Percentiles rank a stretch among this genome's conserved stretches.
Evolutionary conservation across 768 basidiomycete genomes (phyloP).

Genomic region (Lentinula aciculospora): DNA sequence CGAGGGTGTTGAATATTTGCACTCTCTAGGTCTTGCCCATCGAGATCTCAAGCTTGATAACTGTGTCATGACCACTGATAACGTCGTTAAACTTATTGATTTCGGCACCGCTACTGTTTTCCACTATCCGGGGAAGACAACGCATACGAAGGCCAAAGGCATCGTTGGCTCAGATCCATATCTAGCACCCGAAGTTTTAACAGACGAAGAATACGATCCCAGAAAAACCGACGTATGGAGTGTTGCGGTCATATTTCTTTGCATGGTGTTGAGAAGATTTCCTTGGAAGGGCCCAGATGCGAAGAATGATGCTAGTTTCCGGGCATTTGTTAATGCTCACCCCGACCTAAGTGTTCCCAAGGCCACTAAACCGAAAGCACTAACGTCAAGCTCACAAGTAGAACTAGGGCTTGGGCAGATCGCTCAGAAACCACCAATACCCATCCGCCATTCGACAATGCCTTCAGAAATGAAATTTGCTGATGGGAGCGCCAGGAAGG

Average conservation of each 20-base stretch:
- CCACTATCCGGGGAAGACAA: constrained; percentile 91
- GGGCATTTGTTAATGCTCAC: constrained; percentile 88
- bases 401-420: constrained; percentile 9
- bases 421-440: constrained; percentile 21
- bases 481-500: background rate
- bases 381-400: constrained; percentile 12
- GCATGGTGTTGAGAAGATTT: constrained; percentile 96
- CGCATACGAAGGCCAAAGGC: constrained; percentile 68
- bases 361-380: constrained; percentile 32
- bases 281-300: constrained; percentile 98
- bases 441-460: background rate
- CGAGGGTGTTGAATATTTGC: constrained; percentile 96
- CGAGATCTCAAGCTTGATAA: constrained; percentile 99
- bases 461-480: background rate
- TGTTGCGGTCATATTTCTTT: constrained; percentile 97
- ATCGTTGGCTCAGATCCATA: constrained; percentile 98
- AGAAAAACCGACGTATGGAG: constrained; percentile 99
- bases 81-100: constrained; percentile 98
- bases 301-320: constrained; percentile 88
- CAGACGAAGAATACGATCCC: constrained; percentile 72
- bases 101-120: constrained; percentile 99
- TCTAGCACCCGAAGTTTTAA: constrained; percentile 93
- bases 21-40: constrained; percentile 95
- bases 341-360: constrained; percentile 57
- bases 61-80: constrained; percentile 95